Base-by-base conservation (phyloP, 2,329 filamentous ascomycete species). In the Cordyceps cateniannulata region DNA sequence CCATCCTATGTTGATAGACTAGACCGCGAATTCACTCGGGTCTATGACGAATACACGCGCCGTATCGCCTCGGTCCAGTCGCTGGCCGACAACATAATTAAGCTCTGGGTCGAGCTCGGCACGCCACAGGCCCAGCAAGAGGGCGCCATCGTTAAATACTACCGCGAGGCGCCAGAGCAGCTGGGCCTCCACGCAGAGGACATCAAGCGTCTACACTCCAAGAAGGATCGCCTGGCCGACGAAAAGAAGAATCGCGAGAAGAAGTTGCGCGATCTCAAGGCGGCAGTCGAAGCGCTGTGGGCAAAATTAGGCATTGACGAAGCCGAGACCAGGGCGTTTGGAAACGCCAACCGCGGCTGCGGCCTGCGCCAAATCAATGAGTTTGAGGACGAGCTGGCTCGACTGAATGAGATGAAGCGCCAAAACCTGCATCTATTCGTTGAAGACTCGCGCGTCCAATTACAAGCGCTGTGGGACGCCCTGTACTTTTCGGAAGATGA, bases 401-500 rank as follows among this genome's bases (percentile, higher is more conserved):
- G 92, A 52, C 77, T 99, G 52, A 95, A 96, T 66, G 93, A 98
- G 73, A 82, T 98, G 62, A 99, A 99, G 79, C 84, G 89, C 68
- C 91, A 99, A 72, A 97, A 99, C 69, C 81, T 99, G 64, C 93
- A 97, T 71, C 76, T 98, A 5, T 99, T 99, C 69, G 91, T 99
- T 12, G 95, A 98, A 72, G 95, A 99, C 76, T 89, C 93, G 22
- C 85, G 96, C 45, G 90, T 86, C 75, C 91, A 90, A 71, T 82
- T 99, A 12, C 93, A 98, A 73, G 93, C 96, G 70, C 84, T 99
- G 0, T 99, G 96, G 95, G 95, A 99, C 71, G 81, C 85, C 0
- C 78, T 99, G 1, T 98, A 95, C 77, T 93, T 96, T 70, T 96
- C 91, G 0, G 95, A 99, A 71, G 95, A 99, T 69, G 95, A 99